Conservation (phyloP, 2,329 filamentous ascomycete genomes). For the Exophiala sp. region DNA sequence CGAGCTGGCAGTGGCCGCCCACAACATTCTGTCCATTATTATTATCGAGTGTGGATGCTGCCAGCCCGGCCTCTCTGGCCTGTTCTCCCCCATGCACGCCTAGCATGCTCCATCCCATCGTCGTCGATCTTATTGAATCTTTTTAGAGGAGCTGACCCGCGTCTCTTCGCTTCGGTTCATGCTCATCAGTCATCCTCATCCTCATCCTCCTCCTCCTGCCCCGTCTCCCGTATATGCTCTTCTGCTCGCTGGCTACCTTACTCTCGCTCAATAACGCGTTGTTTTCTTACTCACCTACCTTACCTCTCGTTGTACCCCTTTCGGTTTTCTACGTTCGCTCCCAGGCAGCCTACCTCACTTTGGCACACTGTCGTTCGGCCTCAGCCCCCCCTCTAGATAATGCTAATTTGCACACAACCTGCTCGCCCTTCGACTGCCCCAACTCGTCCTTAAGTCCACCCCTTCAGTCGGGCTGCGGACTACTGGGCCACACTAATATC, state of each 20-base stretch:
- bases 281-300: background rate
- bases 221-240: constrained; percentile 18
- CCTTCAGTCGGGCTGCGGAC: constrained; percentile 7
- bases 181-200: background rate
- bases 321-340: constrained; percentile 21
- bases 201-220: constrained; percentile 1
- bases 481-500: background rate
- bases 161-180: background rate
- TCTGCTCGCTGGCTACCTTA: constrained; percentile 10
- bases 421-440: constrained; percentile 9
- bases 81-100: background rate
- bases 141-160: background rate
- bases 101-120: constrained; percentile 1
- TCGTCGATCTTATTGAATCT: constrained; percentile 1
- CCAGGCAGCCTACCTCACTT: background rate
- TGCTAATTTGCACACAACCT: constrained; percentile 19
- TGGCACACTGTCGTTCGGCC: constrained; percentile 11
- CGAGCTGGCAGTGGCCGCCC: background rate
- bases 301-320: constrained; percentile 21
- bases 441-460: background rate
- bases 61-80: background rate
- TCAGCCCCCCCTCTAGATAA: constrained; percentile 19
- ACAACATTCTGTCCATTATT: no score
- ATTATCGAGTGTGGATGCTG: background rate
- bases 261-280: constrained; percentile 13